Percentiles rank a stretch among this genome's conserved stretches.
These are phyloP conservation scores for Penicillium nucicola DNA, from an alignment of 495 filamentous ascomycete species.

Conservation along the genomic window DNA sequence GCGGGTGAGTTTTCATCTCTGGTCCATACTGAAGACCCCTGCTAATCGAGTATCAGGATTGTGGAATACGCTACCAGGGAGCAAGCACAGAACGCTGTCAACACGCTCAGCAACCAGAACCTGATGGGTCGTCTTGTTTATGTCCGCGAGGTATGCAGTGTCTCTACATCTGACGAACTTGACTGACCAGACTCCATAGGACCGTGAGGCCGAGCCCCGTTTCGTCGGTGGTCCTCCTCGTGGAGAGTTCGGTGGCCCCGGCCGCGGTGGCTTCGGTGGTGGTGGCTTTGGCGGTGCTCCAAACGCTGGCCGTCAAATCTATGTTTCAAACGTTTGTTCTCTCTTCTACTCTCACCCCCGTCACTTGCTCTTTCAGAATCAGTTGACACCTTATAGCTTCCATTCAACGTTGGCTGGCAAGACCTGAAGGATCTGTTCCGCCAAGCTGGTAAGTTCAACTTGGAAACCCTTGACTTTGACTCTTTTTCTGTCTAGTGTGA, in stretches of 20 bases:
- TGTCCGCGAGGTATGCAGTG: conserved; percentile 79
- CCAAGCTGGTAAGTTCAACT: conserved; percentile 77
- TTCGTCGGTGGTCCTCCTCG: conserved; percentile 75
- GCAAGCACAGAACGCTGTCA: conserved; percentile 96
- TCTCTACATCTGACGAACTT: not conserved
- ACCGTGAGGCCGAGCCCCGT: conserved; percentile 93
- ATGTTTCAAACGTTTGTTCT: conserved; percentile 93
- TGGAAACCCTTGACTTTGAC: conserved; percentile 9
- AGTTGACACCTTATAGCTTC: conserved; percentile 64
- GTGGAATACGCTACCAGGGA: conserved; percentile 99
- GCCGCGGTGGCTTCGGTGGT: conserved; percentile 17
- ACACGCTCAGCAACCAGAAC: conserved; percentile 97
- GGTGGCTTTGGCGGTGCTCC: conserved; percentile 48
- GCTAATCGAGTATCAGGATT: conserved; percentile 64
- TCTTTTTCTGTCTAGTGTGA: conserved; percentile 9
- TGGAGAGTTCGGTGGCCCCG: conserved; percentile 59
- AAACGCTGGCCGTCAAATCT: conserved; percentile 78
- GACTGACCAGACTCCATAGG: conserved; percentile 46
- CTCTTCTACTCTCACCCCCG: conserved; percentile 24
- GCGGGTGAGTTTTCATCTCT: conserved; percentile 73
- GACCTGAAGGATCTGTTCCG: conserved; percentile 99
- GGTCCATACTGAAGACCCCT: conserved; percentile 8
- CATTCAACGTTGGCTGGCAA: conserved; percentile 97
- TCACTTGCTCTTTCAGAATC: conserved; percentile 13
- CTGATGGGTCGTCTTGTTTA: conserved; percentile 98